phyloP scores from a whole-genome alignment of 441 rosid species.

The Syzygium malaccense region DNA sequence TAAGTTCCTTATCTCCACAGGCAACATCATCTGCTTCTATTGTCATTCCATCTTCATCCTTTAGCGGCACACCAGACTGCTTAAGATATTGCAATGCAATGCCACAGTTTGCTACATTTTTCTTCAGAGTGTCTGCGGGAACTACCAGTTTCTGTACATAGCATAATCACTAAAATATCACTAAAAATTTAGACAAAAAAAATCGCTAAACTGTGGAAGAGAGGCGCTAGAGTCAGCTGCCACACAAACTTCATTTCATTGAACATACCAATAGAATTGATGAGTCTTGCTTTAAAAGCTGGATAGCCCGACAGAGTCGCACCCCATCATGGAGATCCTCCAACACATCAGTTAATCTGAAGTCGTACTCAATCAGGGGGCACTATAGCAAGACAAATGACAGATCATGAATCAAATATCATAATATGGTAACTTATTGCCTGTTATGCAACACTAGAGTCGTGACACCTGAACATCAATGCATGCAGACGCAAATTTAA shows the following conservation, averaged over 20 bases:
- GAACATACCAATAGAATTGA: slow-evolving; percentile 68
- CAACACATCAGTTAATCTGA: slow-evolving; percentile 59
- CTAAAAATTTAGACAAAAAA: too few relatives aligned
- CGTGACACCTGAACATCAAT: neutral
- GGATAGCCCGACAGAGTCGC: slow-evolving; percentile 84
- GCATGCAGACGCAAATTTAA: neutral
- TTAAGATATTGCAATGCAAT: slow-evolving; percentile 62
- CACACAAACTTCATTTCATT: neutral
- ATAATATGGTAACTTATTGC: neutral
- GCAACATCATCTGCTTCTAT: slow-evolving; percentile 66
- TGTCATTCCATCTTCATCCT: slow-evolving; percentile 64
- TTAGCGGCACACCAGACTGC: slow-evolving; percentile 47
- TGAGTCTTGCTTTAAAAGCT: slow-evolving; percentile 69
- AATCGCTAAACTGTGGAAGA: neutral
- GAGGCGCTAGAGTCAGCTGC: neutral
- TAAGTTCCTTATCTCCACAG: slow-evolving; percentile 78
- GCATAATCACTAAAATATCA: neutral
- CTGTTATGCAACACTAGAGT: neutral
- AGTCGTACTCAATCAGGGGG: slow-evolving; percentile 66
- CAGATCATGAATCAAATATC: neutral
- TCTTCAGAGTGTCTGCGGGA: slow-evolving; percentile 74
- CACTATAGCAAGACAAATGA: slow-evolving; percentile 34
- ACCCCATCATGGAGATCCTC: slow-evolving; percentile 88
- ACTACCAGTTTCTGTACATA: slow-evolving; percentile 59
- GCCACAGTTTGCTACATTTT: slow-evolving; percentile 63